Base-by-base conservation (phyloP, 768 basidiomycete genomes). In the Lentinus tigrinus region DNA sequence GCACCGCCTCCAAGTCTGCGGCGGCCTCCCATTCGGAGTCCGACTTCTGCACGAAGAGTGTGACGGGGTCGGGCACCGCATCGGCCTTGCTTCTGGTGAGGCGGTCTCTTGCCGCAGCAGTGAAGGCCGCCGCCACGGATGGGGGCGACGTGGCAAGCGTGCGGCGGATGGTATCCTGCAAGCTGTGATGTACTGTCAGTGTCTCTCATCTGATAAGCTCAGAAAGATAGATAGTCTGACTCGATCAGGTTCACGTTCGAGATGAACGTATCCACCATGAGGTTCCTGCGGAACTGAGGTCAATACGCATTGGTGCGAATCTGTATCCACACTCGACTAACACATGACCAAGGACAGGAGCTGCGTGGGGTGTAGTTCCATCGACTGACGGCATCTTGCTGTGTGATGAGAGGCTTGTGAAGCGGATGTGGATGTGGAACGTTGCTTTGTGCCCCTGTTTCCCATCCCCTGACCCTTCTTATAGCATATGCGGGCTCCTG, bases 251-350 rank as follows among this genome's bases (percentile, higher is more conserved):
- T 80, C 13, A 85, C 86, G 61, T 92, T 91, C 3, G 87, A 88
- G 63, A 92, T 85, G 63, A 91, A 82, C 1, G 85, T 89, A 68
- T 91, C 90, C 23, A 87, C 77, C 87, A 89, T 89, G 57, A 86
- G 79, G 67, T 87, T 87, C 11, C 87, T 89, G 68, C 37, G 46
- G 34, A 16, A 23, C 11, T 26, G 31, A 44, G 6, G 55, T 56
- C 17, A 56, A 50, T 28, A 16, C 46, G 28, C 16, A 21, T 7
- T 38, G 19, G 39, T 11, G 14, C 7, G 3, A 14, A 16, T n/a
- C 9, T 14, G 27, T n/a, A 38, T 1, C 1, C 13, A 11, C 16
- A 19, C 5, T 17, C n/a, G n/a, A 58, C 64, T 47, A 10, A 65
- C 64, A 65, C 64, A 61, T 65, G 64, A 1, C 61, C 61, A 10